Evolutionary conservation across 495 filamentous ascomycete species (phyloP), one percentile per base, ranked within the genome.

Genomic region (Platismatia glauca): DNA sequence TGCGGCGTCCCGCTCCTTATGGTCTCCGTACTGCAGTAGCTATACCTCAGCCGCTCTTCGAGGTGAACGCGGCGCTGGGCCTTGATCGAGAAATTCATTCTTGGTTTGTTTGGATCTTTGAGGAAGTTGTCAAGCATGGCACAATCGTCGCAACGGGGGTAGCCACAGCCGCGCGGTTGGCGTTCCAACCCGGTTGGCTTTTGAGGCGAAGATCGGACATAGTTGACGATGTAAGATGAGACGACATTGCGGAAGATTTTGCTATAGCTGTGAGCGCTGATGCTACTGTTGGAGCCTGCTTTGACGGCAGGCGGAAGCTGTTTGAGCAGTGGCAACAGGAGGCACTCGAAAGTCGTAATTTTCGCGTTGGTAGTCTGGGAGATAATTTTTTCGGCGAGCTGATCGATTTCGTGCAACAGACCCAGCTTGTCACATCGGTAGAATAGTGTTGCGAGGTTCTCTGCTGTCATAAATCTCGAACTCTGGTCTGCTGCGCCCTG

Each of bases 311-410:
- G 33, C 22, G 20, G 33, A 35, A 62, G 33, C 4, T 22, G 34
- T 22, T 62, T 55, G 16, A 62, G 50, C 5, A 62, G 24, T 1
- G 50, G 50, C 27, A 55, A 20, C 15, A 62, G 31, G 29, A 58
- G 37, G 18, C 7, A 22, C 56, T 58, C 56, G 56, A 58, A 58
- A 39, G 34, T 41, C 16, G 3, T 20, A 8, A 13, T 0, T 16
- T 58, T n/a, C 13, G 20, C n/a, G 29, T 29, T 9, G 34, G 35
- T 6, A 0, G 39, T 24, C 0, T 41, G 27, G 6, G 35, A 22
- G 31, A 18, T 27, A 2, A 58, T 38, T 3, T 18, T 29, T 0
- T 29, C 13, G 13, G 18, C 5, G 29, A 58, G 22, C 22, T 58
- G 35, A 41, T 58, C 37, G 3, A 58, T 27, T 16, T 58, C 56